Base-by-base conservation (phyloP, 164 flowering plant species). In the Warburgia ugandensis region DNA sequence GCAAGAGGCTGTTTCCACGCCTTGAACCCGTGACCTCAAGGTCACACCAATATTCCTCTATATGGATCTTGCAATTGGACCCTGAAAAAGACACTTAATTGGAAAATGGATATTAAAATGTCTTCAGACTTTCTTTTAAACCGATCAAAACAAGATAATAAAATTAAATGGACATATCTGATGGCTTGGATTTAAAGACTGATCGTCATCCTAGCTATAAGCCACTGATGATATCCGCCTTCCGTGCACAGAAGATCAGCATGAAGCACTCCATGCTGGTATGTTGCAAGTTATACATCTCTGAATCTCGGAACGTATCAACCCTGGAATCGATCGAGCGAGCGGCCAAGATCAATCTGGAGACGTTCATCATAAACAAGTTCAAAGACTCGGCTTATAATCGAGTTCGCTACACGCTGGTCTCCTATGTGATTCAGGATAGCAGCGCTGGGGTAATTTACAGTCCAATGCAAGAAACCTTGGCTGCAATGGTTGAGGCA, bases 271-370 rank as follows among this genome's bases (percentile, higher is more conserved):
- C 74, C 29, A 60, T 69, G 71, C 66, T 85, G 14, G 68, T 74
- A 4, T 82, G 90, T 65, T 75, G 90, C 64, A 80, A 77, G 72
- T 52, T 82, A 31, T 80, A 68, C 71, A 75, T 83, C 21, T 83
- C 90, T 1, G 95, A 86, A 59, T 57, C 80, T 46, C 67, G 79
- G 25, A 83, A 75, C 62, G 58, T 13, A 14, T 64, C 72, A 12
- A 80, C 80, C 3, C 77, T 83, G 0, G 80, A 86, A 31, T 56
- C 71, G 21, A 76, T 86, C 8, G 85, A 80, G 53, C 52, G 68
- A 47, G 84, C 86, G 0, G 81, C 81, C 9, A 62, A 65, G 49
- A 65, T 52, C 1, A 54, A 73, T 47, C 68, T 68, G 1, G 84
- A 78, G 56, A 52, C 81, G 1, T 59, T 68, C 9, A 62, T 77